Base-by-base conservation (phyloP, 371 early-diverging fungal species). In the Mortierella sp. region DNA sequence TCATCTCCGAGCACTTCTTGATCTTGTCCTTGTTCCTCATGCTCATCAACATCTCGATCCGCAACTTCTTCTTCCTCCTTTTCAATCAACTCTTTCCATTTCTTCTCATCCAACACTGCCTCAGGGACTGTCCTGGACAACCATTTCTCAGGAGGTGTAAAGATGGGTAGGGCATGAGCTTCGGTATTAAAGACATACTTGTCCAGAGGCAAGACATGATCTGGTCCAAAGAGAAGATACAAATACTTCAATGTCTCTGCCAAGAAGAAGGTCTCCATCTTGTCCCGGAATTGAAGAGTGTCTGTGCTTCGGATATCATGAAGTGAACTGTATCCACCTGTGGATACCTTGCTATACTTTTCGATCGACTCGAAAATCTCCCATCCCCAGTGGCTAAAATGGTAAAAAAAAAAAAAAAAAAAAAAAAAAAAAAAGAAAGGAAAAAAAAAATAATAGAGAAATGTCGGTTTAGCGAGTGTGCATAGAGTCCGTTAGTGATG, bases 241-340 rank as follows among this genome's bases (percentile, higher is more conserved):
- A 98, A 85, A 75, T 98, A 99, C 80, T 99, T 99, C 62, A 99
- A 87, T 0, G 98, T 97, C 80, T 99, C 99, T 0, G 95, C 96
- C 87, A 87, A 74, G 74, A 86, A 91, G 74, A 90, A 93, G 0
- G 91, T 91, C 66, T 93, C 94, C 94, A 93, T 93, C 70, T 92
- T 87, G 84, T 94, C 91, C 29, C 86, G 85, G 28, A 71, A 60
- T 4, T 66, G 63, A 26, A 76, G 52, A 21, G 64, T 68, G 57
- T 62, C 51, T 0, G 57, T 44, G 6, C 68, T 68, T n/a, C 74
- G 71, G 28, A 95, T 93, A 66, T 96, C 94, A 57, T 85, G 74
- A 59, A 96, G 81, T 1, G 92, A 90, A 1, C 93, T 87, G 81
- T 93, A 97, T 0, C 96, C 97, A 9, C 93, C 90, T 3, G 80